A percentile compares a stretch with the other conserved stretches of the same genome.
These are phyloP conservation scores for Sugiyamaella floridensis DNA, from an alignment of 805 yeast genomes.

Conservation along the genomic window DNA sequence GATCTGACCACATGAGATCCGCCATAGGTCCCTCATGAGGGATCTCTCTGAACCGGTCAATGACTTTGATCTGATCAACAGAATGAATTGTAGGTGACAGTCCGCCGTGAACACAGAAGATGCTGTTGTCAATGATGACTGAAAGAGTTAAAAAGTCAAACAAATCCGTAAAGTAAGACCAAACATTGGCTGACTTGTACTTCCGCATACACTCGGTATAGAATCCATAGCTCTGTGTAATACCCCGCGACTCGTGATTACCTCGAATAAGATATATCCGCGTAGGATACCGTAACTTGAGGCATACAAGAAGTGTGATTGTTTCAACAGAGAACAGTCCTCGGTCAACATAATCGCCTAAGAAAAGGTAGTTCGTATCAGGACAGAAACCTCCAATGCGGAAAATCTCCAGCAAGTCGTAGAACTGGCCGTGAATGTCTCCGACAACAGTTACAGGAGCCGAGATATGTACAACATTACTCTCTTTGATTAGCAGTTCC, in stretches of 20 bases:
- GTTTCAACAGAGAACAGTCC: conserved; percentile 94
- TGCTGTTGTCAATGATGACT: conserved; percentile 81
- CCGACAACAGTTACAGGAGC: conserved; percentile 96
- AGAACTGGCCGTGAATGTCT: conserved; percentile 96
- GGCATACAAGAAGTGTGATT: conserved; percentile 68
- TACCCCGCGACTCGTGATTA: conserved; percentile 93
- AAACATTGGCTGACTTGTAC: conserved; percentile 72
- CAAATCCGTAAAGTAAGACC: conserved; percentile 85
- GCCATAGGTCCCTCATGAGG: conserved; percentile 99
- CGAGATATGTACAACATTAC: conserved; percentile 76
- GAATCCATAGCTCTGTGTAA: conserved; percentile 95
- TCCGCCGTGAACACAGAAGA: conserved; percentile 97
- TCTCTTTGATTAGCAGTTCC: conserved; percentile 68
- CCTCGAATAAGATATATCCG: conserved; percentile 83
- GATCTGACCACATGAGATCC: conserved; percentile 97
- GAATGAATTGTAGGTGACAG: conserved; percentile 92
- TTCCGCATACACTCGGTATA: conserved; percentile 90
- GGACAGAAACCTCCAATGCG: conserved; percentile 92
- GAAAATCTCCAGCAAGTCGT: conserved; percentile 86
- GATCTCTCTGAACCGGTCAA: conserved; percentile 87
- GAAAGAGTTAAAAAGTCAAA: conserved; percentile 86
- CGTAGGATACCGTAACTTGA: conserved; percentile 82
- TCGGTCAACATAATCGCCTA: conserved; percentile 95
- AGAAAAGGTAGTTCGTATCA: conserved; percentile 81
- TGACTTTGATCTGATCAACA: conserved; percentile 80